A percentile compares a stretch with the other conserved stretches of the same genome.
phyloP scores from a whole-genome alignment of 2,329 filamentous ascomycete species.

The Alternaria arbusti region DNA sequence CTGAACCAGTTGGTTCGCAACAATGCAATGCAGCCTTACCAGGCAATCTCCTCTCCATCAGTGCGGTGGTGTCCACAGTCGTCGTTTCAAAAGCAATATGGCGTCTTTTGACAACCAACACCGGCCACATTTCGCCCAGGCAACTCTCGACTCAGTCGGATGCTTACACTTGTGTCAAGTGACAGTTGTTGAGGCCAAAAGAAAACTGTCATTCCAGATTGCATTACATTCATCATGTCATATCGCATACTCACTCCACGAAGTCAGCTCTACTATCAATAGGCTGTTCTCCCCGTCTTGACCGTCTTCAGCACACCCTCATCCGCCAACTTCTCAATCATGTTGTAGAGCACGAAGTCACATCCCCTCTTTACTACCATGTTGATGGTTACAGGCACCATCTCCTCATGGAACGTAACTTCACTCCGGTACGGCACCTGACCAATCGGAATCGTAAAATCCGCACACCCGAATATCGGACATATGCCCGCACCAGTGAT shows the following conservation, averaged over 20 bases:
- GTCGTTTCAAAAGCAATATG: slow-evolving; percentile 3
- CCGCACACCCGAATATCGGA: slow-evolving; percentile 48
- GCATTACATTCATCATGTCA: neutral
- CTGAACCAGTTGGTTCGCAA: slow-evolving; percentile 27
- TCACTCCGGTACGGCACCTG: slow-evolving; percentile 51
- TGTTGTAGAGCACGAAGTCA: slow-evolving; percentile 52
- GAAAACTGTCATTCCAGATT: neutral
- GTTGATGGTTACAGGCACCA: slow-evolving; percentile 53
- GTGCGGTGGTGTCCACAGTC: neutral
- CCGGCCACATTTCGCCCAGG: neutral
- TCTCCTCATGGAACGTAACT: slow-evolving; percentile 50
- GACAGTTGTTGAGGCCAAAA: neutral
- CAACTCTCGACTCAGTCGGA: neutral
- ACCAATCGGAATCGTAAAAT: slow-evolving; percentile 53
- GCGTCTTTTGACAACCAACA: neutral
- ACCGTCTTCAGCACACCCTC: slow-evolving; percentile 48
- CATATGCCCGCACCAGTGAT: slow-evolving; percentile 45
- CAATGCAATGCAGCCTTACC: slow-evolving; percentile 37
- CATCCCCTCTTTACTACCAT: slow-evolving; percentile 54
- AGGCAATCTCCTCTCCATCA: slow-evolving; percentile 9
- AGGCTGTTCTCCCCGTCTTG: slow-evolving; percentile 51
- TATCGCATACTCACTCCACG: neutral
- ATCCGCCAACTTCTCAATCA: slow-evolving; percentile 51
- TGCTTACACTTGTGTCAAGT: neutral
- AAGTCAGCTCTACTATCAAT: slow-evolving; percentile 3